Evolutionary conservation across 2,329 filamentous ascomycete species (phyloP).

Genomic region (Trichoderma sp.): DNA sequence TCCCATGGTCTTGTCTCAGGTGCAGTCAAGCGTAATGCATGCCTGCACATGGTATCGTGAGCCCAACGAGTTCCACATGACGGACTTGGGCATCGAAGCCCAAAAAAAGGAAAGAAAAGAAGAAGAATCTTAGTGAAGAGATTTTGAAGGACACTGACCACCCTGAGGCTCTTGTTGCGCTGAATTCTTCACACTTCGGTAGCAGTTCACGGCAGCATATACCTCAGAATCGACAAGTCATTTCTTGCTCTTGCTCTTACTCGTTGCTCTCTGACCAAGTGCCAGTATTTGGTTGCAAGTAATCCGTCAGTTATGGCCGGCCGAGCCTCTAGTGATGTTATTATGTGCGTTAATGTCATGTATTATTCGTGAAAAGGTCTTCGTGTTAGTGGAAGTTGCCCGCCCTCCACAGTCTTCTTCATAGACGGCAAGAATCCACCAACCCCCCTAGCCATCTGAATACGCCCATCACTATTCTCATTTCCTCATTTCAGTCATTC

Average conservation of each 20-base stretch:
- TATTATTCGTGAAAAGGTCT: neutral
- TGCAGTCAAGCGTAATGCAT: neutral
- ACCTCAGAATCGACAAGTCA: neutral
- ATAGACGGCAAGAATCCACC: neutral
- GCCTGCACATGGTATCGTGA: neutral
- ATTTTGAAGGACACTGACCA: slow-evolving; percentile 6
- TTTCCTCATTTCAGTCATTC: neutral
- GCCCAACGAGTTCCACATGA: neutral
- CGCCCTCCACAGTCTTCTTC: neutral
- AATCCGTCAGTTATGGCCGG: neutral
- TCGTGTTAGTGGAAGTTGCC: neutral
- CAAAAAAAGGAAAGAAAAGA: neutral
- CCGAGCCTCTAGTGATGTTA: neutral
- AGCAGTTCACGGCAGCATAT: neutral
- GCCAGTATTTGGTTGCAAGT: neutral
- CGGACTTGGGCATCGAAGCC: neutral
- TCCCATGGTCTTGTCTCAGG: neutral
- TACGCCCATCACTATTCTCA: neutral
- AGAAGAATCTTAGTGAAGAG: neutral
- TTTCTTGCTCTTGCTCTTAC: neutral
- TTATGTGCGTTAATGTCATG: neutral
- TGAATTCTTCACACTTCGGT: slow-evolving; percentile 7
- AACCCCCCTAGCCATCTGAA: no score
- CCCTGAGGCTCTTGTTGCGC: slow-evolving; percentile 5
- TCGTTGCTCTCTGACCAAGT: neutral